phyloP scores from a whole-genome alignment of 2,329 filamentous ascomycete species.

The Aspergillus amoenus region DNA sequence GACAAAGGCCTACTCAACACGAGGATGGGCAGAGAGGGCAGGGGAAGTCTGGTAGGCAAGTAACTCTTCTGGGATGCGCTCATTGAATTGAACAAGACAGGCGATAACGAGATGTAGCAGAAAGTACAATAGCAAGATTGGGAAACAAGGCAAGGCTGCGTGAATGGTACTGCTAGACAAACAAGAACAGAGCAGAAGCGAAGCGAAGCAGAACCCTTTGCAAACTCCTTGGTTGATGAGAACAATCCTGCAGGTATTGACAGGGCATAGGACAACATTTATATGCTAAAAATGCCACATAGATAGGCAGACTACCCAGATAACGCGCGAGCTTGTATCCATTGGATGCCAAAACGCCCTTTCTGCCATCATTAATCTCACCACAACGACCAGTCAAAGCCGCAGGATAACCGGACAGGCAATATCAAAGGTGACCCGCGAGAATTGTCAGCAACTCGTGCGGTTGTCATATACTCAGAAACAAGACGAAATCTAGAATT shows the following conservation, averaged over 20 bases:
- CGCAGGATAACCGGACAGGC: slow-evolving; percentile 3
- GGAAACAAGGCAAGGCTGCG: neutral
- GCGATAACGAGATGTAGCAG: neutral
- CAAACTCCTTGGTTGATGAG: slow-evolving; percentile 20
- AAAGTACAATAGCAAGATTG: neutral
- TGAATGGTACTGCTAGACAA: neutral
- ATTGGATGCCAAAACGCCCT: slow-evolving; percentile 18
- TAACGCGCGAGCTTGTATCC: slow-evolving; percentile 13
- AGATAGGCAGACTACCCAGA: slow-evolving; percentile 11
- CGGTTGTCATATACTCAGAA: slow-evolving; percentile 23
- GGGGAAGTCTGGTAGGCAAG: neutral
- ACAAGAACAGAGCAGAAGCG: slow-evolving; percentile 1
- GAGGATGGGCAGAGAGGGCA: neutral
- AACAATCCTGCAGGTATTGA: slow-evolving; percentile 14
- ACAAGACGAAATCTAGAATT: slow-evolving; percentile 27
- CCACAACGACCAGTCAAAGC: slow-evolving; percentile 8
- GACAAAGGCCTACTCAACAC: neutral
- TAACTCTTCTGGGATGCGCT: too few relatives aligned
- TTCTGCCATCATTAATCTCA: slow-evolving; percentile 18
- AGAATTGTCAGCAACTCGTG: slow-evolving; percentile 11
- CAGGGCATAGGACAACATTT: slow-evolving; percentile 18
- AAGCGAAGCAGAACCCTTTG: slow-evolving; percentile 11
- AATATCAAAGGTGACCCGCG: slow-evolving; percentile 6
- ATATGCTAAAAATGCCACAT: slow-evolving; percentile 19
- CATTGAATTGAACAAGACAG: neutral